phyloP scores from a whole-genome alignment of 2,329 filamentous ascomycete genomes.

The Teratosphaeria gauchensis region DNA sequence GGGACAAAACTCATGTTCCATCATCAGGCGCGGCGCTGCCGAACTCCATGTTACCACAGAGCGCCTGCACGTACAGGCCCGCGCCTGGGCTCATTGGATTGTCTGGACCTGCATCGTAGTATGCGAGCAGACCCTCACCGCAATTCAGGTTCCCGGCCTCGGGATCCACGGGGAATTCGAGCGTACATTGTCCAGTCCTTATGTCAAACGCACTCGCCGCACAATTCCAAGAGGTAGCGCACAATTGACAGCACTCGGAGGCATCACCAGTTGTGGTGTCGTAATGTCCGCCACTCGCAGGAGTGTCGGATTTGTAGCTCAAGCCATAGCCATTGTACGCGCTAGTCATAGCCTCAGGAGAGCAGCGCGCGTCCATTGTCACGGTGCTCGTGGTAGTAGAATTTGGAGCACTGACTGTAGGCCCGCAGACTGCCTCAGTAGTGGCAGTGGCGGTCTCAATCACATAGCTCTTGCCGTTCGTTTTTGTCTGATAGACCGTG shows the following conservation, averaged over 20 bases:
- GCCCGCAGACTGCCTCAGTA: slow-evolving; percentile 11
- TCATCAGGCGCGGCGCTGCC: slow-evolving; percentile 22
- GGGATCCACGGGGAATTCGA: slow-evolving; percentile 19
- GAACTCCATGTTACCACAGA: slow-evolving; percentile 20
- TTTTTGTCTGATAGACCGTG: slow-evolving; percentile 21
- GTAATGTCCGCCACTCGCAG: slow-evolving; percentile 17
- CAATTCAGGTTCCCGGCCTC: slow-evolving; percentile 19
- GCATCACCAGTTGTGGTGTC: slow-evolving; percentile 20
- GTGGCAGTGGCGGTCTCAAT: slow-evolving; percentile 19
- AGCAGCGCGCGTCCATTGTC: slow-evolving; percentile 22
- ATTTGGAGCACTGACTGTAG: slow-evolving; percentile 12
- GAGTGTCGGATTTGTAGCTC: slow-evolving; percentile 16
- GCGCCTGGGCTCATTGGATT: slow-evolving; percentile 22
- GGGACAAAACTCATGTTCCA: slow-evolving; percentile 10
- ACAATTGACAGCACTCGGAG: slow-evolving; percentile 23
- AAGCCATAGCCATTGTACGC: slow-evolving; percentile 20
- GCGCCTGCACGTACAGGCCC: slow-evolving; percentile 19
- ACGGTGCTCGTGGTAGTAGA: slow-evolving; percentile 14
- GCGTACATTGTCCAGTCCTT: slow-evolving; percentile 16
- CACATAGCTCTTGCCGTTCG: slow-evolving; percentile 20
- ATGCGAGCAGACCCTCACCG: slow-evolving; percentile 17
- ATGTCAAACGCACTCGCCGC: slow-evolving; percentile 23
- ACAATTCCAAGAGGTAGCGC: slow-evolving; percentile 19
- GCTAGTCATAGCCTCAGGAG: slow-evolving; percentile 20
- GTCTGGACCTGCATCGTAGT: slow-evolving; percentile 21